Percentiles rank a stretch among this genome's conserved stretches.
These are phyloP conservation scores for Talaromyces ruber DNA, from an alignment of 495 filamentous ascomycete genomes.

Conservation along the genomic window DNA sequence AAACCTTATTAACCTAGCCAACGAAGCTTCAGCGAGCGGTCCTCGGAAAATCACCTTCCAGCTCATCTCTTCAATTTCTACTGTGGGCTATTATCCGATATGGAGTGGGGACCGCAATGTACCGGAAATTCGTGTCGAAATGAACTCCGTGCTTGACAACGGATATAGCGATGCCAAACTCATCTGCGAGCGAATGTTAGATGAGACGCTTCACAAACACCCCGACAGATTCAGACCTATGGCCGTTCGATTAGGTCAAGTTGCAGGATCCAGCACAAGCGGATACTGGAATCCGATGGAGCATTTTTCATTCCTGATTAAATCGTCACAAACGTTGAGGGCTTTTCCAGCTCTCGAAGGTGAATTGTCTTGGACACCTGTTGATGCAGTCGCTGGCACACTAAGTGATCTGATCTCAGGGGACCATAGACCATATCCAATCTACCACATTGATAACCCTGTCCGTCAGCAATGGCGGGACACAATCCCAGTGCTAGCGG, in stretches of 20 bases:
- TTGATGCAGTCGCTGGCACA: slow-evolving; percentile 32
- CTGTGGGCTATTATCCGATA: slow-evolving; percentile 34
- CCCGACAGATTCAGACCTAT: slow-evolving; percentile 34
- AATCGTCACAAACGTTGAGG: slow-evolving; percentile 38
- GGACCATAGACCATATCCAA: slow-evolving; percentile 16
- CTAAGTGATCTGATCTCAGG: slow-evolving; percentile 27
- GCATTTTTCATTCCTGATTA: slow-evolving; percentile 41
- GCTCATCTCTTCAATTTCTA: slow-evolving; percentile 46
- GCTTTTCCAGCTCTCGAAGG: slow-evolving; percentile 35
- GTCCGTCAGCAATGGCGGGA: slow-evolving; percentile 37
- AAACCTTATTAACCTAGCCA: slow-evolving; percentile 37
- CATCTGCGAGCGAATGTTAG: slow-evolving; percentile 40
- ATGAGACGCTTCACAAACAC: slow-evolving; percentile 35
- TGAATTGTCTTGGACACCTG: slow-evolving; percentile 39
- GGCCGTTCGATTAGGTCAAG: slow-evolving; percentile 38
- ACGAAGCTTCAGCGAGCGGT: slow-evolving; percentile 16
- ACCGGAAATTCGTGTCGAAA: slow-evolving; percentile 14
- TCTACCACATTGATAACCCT: slow-evolving; percentile 52
- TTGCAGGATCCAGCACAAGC: slow-evolving; percentile 35
- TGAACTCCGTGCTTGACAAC: slow-evolving; percentile 28
- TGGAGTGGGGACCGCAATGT: slow-evolving; percentile 17
- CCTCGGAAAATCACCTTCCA: slow-evolving; percentile 31
- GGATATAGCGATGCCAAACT: slow-evolving; percentile 46
- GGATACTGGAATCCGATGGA: slow-evolving; percentile 47
- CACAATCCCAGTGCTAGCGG: slow-evolving; percentile 30